A percentile compares a stretch with the other conserved stretches of the same genome.
Conservation (phyloP, 176 grass and related monocot genomes). For the Olyra latifolia region DNA sequence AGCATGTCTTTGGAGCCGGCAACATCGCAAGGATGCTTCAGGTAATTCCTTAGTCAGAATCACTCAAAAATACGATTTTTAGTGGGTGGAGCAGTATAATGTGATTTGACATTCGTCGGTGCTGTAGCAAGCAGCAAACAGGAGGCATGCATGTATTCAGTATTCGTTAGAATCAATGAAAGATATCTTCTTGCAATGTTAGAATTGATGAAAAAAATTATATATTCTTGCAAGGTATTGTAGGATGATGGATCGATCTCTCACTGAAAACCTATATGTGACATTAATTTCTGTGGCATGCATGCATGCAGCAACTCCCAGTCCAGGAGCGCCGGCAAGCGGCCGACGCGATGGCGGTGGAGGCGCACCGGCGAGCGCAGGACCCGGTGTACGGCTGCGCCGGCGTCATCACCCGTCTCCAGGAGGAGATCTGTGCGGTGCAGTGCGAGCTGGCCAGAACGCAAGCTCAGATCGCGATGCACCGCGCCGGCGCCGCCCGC, state of each 20-base stretch:
- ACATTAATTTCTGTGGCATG: too few relatives aligned
- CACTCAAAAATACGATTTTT: background rate
- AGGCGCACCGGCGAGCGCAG: constrained; percentile 57
- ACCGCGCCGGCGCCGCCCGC: background rate
- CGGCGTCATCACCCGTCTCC: constrained; percentile 45
- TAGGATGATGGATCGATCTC: too few relatives aligned
- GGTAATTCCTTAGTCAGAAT: background rate
- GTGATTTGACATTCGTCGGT: too few relatives aligned
- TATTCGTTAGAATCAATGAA: too few relatives aligned
- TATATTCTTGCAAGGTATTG: too few relatives aligned
- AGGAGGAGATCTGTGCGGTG: constrained; percentile 40
- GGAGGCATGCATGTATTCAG: too few relatives aligned
- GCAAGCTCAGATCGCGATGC: constrained; percentile 49
- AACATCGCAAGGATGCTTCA: constrained; percentile 34
- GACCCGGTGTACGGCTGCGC: constrained; percentile 76
- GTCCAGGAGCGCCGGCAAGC: constrained; percentile 33
- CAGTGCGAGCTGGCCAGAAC: constrained; percentile 58
- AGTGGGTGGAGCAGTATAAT: too few relatives aligned
- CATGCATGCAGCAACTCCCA: constrained; percentile 32
- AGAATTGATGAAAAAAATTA: too few relatives aligned
- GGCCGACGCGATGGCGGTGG: constrained; percentile 50
- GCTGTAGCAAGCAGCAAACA: too few relatives aligned
- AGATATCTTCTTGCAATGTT: too few relatives aligned
- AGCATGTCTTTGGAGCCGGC: constrained; percentile 66
- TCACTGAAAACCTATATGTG: too few relatives aligned